Base-by-base conservation (phyloP, 1,139 yeast species). In the Debaryomyces robertsiae region DNA sequence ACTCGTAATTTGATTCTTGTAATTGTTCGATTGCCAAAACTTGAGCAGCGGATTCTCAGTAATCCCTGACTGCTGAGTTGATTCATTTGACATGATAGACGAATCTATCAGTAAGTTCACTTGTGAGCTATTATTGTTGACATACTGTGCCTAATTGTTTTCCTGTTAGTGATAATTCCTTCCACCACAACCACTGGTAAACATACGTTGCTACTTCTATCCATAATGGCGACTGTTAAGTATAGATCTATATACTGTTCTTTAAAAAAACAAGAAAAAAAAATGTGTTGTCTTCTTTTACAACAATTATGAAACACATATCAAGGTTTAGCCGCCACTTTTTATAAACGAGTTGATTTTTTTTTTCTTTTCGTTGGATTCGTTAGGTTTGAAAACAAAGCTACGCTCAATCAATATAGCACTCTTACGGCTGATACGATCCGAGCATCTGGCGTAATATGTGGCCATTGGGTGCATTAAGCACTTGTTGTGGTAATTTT, bases 381-480 rank as follows among this genome's bases (percentile, higher is more conserved):
- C 16, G n/a, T 32, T 11, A 9, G 23, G 10, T n/a, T 19, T 19
- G 14, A 11, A 19, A 16, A 19, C 3, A 15, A 11, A 14, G 10
- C 9, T 11, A 9, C 11, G 6, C 17, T 9, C 22, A 19, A 19
- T 7, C 7, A 19, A 19, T 19, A 19, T 19, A 11, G 27, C 7
- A 10, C 10, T 29, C 6, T 22, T 29, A 33, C 3, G 40, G 43
- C n/a, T 31, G 39, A 22, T 38, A 34, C 11, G 32, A 34, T 3
- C 69, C 66, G 16, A 69, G 48, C 69, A 70, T 58, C 42, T 65
- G 71, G 36, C 58, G 55, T 39, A 70, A 59, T 48, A 66, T 42
- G 43, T 60, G 67, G 1, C 89, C 89, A 46, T 79, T 77, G 1
- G 88, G 87, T 0, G 85, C 76, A 29, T 63, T 63, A 45, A 82